Evolutionary conservation across 768 basidiomycete species (phyloP).

Genomic region (Podaxis mareebaensis): DNA sequence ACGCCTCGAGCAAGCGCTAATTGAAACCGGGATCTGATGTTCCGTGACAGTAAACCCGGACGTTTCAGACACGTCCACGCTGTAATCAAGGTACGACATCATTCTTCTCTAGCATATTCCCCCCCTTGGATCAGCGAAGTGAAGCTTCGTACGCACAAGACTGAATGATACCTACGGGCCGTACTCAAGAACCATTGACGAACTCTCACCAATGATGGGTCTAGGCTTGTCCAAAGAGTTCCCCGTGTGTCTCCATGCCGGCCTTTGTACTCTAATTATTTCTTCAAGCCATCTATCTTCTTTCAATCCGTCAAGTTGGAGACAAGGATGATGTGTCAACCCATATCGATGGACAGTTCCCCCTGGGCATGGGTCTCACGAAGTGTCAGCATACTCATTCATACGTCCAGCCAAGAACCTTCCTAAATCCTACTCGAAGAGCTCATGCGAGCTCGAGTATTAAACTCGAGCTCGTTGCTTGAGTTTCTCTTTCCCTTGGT

Average conservation of each 20-base stretch:
- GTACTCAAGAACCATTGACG: neutral
- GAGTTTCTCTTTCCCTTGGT: neutral
- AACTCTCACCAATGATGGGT: neutral
- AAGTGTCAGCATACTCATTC: constrained; percentile 27
- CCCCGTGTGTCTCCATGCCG: neutral
- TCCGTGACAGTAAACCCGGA: constrained; percentile 8
- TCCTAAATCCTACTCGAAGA: constrained; percentile 22
- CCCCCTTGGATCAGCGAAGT: neutral
- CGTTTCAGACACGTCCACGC: constrained; percentile 3
- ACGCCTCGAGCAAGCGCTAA: neutral
- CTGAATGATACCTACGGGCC: neutral
- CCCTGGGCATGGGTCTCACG: constrained; percentile 35
- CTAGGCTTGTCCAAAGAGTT: neutral
- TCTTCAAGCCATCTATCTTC: constrained; percentile 8
- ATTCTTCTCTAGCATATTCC: neutral
- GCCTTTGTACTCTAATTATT: neutral
- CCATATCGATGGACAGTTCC: constrained; percentile 34
- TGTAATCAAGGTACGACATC: constrained; percentile 14
- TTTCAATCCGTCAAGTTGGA: constrained; percentile 20
- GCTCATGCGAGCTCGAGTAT: constrained; percentile 20
- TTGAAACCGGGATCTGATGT: constrained; percentile 4
- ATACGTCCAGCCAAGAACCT: neutral
- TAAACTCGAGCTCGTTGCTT: constrained; percentile 5
- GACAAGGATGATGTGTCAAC: constrained; percentile 12
- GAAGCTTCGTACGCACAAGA: neutral